Percentiles rank a stretch among this genome's conserved stretches.
Evolutionary conservation across 2,329 filamentous ascomycete species (phyloP).

Genomic region (Alternaria atra): DNA sequence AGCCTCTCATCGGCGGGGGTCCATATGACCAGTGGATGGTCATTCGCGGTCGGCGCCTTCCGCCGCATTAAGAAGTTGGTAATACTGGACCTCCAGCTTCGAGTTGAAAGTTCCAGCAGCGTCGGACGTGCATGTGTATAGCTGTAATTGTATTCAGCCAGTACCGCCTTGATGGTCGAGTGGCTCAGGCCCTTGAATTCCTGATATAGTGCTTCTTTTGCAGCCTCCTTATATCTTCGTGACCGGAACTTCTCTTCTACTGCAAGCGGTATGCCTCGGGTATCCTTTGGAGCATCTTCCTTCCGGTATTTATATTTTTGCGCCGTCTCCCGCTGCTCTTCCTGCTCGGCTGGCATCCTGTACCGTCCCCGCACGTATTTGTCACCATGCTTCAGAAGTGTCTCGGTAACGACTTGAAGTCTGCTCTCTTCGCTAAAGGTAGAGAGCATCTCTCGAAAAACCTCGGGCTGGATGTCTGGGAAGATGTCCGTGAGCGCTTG

Average conservation of each 20-base stretch:
- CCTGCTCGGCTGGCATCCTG: slow-evolving; percentile 46
- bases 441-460: slow-evolving; percentile 81
- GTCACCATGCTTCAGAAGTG: slow-evolving; percentile 75
- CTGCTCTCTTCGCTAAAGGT: slow-evolving; percentile 80
- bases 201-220: slow-evolving; percentile 71
- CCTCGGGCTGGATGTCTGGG: slow-evolving; percentile 81
- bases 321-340: slow-evolving; percentile 46
- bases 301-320: slow-evolving; percentile 47
- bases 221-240: slow-evolving; percentile 72
- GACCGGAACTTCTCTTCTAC: slow-evolving; percentile 73
- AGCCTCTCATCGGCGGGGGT: slow-evolving; percentile 65
- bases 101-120: slow-evolving; percentile 72
- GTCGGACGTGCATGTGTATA: slow-evolving; percentile 77
- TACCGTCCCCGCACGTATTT: slow-evolving; percentile 75
- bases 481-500: slow-evolving; percentile 76
- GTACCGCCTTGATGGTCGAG: slow-evolving; percentile 78
- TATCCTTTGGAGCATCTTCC: slow-evolving; percentile 41
- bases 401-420: slow-evolving; percentile 78
- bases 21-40: slow-evolving; percentile 68
- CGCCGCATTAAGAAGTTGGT: slow-evolving; percentile 74
- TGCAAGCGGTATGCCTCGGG: slow-evolving; percentile 57
- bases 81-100: slow-evolving; percentile 80
- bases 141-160: slow-evolving; percentile 82
- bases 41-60: slow-evolving; percentile 64
- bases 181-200: slow-evolving; percentile 80